Evolutionary conservation across 2,329 filamentous ascomycete genomes (phyloP), one percentile per base, ranked within the genome.

Genomic region (Huntiella abstrusa): DNA sequence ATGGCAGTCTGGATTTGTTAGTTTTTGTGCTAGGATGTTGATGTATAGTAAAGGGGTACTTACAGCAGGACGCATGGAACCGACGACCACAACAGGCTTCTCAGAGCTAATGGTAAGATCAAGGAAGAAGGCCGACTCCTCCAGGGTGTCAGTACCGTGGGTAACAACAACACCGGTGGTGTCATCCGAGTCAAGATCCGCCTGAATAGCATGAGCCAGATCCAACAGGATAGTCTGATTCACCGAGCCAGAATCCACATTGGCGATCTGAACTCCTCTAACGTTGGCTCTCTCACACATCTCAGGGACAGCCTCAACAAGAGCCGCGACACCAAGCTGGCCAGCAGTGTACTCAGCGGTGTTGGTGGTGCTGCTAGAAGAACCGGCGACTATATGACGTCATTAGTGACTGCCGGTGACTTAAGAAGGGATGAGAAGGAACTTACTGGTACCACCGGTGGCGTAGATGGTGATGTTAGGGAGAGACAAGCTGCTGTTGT

Each of bases 121-220:
- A 6, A 79, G 60, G 60, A 77, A 77, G 60, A 78, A 77, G 6
- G 73, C 70, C 0, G 70, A 69, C 57, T 79, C 75, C 53, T 78
- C 75, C 1, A 80, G 62, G 0, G 72, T 77, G 53, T 80, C 76
- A 6, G 76, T 80, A 41, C 76, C 75, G 53, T 80, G 75, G 0
- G 75, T 78, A 45, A 80, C 60, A 4, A 78, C 70, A 5, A 69
- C 70, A 33, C 67, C 73, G 58, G 61, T 58, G 33, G 58, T 59
- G 43, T 58, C 53, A n/a, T 59, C 59, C 47, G 54, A 56, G 19
- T 66, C 63, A 3, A 75, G 60, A 47, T 70, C 68, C 4, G 51
- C 51, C 47, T 70, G 67, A 45, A 75, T 67, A 46, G 62, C 58
- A 17, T 66, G 60, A 4, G 66, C 62, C 33, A 76, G 54, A 19